These are phyloP conservation scores for Ormosia emarginata DNA, from an alignment of 306 rosid species.

Conservation along the genomic window DNA sequence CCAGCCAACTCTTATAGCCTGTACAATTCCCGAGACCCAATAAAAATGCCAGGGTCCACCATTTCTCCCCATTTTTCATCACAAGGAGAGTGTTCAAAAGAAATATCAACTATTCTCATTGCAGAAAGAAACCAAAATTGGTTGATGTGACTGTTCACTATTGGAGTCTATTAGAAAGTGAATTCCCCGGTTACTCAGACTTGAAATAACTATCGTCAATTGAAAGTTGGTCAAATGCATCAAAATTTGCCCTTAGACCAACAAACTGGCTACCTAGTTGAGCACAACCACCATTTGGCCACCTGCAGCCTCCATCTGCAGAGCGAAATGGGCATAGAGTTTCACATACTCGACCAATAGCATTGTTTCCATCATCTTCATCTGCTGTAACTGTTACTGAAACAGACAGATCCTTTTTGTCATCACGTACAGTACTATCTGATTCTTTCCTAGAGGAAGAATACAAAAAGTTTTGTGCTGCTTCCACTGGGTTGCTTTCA, in stretches of 20 bases:
- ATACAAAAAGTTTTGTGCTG: constrained; percentile 25
- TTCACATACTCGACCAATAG: constrained; percentile 60
- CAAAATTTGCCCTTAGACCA: constrained; percentile 88
- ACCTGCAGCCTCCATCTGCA: constrained; percentile 74
- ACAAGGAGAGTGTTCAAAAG: constrained; percentile 4
- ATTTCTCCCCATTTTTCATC: constrained; percentile 4
- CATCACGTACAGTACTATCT: constrained; percentile 30
- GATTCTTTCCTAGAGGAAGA: constrained; percentile 44
- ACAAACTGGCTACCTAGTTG: constrained; percentile 81
- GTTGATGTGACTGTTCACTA: background rate
- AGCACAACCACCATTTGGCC: constrained; percentile 93
- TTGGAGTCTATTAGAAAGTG: background rate
- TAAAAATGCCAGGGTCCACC: constrained; percentile 26
- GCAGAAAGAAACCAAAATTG: constrained; percentile 30
- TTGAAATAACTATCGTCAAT: constrained; percentile 80
- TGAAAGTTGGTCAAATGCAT: constrained; percentile 81
- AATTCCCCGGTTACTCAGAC: constrained; percentile 37
- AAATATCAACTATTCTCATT: background rate
- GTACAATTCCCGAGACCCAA: constrained; percentile 59
- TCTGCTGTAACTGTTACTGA: constrained; percentile 41
- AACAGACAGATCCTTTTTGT: constrained; percentile 48
- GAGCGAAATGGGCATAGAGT: constrained; percentile 68
- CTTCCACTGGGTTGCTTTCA: constrained; percentile 49
- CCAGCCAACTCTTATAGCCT: constrained; percentile 40
- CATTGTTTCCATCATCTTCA: constrained; percentile 34